A percentile compares a stretch with the other conserved stretches of the same genome.
Conservation (phyloP, 352 stramenopile species). For the Sclerospora graminicola region DNA sequence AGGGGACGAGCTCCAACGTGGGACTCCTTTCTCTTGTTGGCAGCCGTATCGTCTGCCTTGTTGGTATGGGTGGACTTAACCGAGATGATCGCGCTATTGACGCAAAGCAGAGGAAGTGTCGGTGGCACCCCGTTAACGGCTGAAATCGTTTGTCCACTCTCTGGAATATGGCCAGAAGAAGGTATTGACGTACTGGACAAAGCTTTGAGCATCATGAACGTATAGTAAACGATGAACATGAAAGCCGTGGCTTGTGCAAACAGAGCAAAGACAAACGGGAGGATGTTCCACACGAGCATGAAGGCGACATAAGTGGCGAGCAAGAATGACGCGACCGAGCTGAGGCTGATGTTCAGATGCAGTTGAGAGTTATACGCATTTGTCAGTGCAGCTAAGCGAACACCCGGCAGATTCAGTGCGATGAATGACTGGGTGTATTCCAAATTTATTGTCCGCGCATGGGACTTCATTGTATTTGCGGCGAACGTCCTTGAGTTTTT, state of each 20-base stretch:
- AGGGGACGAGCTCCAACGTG: slow-evolving; percentile 32
- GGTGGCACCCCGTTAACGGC: not conserved
- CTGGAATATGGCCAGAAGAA: not conserved
- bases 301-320: slow-evolving; percentile 20
- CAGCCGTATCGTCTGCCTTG: slow-evolving; percentile 17
- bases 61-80: slow-evolving; percentile 10
- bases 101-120: slow-evolving; percentile 24
- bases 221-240: slow-evolving; percentile 39
- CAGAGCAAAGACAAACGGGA: slow-evolving; percentile 14
- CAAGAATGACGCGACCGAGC: slow-evolving; percentile 19
- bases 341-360: slow-evolving; percentile 17
- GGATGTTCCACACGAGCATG: slow-evolving; percentile 18
- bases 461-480: slow-evolving; percentile 13
- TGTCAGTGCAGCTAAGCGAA: slow-evolving; percentile 32
- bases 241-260: slow-evolving; percentile 26
- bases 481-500: no score
- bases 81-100: slow-evolving; percentile 6
- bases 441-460: slow-evolving; percentile 10
- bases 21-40: slow-evolving; percentile 23
- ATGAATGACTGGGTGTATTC: slow-evolving; percentile 28
- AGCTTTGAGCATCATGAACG: slow-evolving; percentile 32
- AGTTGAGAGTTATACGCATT: slow-evolving; percentile 21
- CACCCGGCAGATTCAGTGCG: slow-evolving; percentile 54
- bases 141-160: not conserved
- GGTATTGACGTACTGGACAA: slow-evolving; percentile 14